Evolutionary conservation across 2,329 filamentous ascomycete species (phyloP), one percentile per base, ranked within the genome.

Genomic region (Metarhizium brunneum): DNA sequence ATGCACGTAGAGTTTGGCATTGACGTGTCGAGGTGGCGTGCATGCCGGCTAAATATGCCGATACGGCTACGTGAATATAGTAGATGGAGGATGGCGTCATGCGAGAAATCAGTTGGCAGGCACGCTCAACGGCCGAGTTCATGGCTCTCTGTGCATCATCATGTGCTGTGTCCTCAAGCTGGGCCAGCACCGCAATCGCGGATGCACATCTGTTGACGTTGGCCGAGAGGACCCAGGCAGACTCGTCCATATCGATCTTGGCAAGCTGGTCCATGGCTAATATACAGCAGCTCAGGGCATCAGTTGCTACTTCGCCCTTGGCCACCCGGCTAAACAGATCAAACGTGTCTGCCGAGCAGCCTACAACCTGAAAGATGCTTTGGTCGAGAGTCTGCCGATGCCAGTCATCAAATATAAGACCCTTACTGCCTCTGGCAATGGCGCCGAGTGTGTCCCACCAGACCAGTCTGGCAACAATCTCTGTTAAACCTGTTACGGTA

Each of bases 381-480:
- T 66, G 61, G 1, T 64, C 62, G 0, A 75, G 52, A 2, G 66
- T 64, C 10, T 66, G 61, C 6, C 69, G 70, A 57, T 74, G 71
- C 71, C 71, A 75, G 59, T 70, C 67, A 25, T 72, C 69, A 52
- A 75, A 75, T 20, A 74, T 71, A 4, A 67, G 56, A 4, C 60
- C 57, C 14, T 56, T 54, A 2, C 59, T 58, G 20, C 59, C 57
- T 32, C 64, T 55, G 0, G 61, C 58, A 11, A 67, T 53, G 2
- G 62, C 57, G 1, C 73, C 70, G 11, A 66, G 68, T 0, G 68
- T 65, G 53, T 75, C 73, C 32, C 71, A 74, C 73, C 72, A 75
- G 0, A 71, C 65, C 2, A 75, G 65, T 7, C 71, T 68, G 0
- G 70, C 65, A 2, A 75, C 61, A 2, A 74, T 70, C 50, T 72